Evolutionary conservation across 2,329 filamentous ascomycete species (phyloP), one percentile per base, ranked within the genome.

Genomic region (Metarhizium rileyi): DNA sequence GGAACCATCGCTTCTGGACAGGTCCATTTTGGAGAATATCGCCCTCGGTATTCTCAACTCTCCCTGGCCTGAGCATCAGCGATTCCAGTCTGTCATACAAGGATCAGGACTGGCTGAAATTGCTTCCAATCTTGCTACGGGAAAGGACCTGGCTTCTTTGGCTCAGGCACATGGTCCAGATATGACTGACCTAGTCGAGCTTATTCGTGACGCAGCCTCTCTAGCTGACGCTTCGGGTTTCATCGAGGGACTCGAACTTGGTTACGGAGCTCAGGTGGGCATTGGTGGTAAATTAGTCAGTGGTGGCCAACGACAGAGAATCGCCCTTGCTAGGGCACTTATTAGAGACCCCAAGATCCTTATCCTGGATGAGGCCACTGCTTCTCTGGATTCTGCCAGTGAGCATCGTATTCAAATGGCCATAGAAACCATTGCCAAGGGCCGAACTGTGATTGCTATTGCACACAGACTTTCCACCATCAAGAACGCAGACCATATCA

Each of bases 361-460:
- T 3, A 69, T 84, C 10, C 66, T 83, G 2, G 81, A 84, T 42
- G 80, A 84, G 58, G 79, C 80, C 2, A 84, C 80, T 2, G 73
- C 78, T 1, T 72, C 80, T 1, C 68, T 84, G 0, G 80, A 84
- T 58, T 79, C 78, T 14, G 70, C 70, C 2, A 79, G 73, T 44
- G 80, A 83, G 57, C 68, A 67, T 42, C 68, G 72, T 4, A 80
- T 83, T 41, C 74, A 80, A 56, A 60, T 59, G 28, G 71, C 70
- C 4, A 66, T 80, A 16, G 69, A 73, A 56, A 56, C 63, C 48
- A 64, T 76, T 54, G 59, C 70, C 2, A 68, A 72, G 48, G 73
- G 75, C 47, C 71, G 83, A 23, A 86, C 83, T 0, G 81, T 83
- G 0, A 78, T 87, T 49, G 73, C 81, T 16, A 83, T 87, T 53